Conservation (phyloP, 306 rosid species). For the Argentina anserina region DNA sequence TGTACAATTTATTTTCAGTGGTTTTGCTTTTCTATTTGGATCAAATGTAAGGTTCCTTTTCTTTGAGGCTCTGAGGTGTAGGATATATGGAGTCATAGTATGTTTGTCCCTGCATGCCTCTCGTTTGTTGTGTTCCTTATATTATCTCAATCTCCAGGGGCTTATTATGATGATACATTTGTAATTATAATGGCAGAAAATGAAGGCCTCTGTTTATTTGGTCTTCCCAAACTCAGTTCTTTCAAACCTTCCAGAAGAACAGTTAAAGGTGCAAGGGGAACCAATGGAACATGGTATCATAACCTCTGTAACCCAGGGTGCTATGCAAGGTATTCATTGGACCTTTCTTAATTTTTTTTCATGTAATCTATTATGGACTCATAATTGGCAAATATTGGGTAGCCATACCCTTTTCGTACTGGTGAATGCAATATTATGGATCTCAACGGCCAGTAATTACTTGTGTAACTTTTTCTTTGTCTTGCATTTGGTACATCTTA, state of each 20-base stretch:
- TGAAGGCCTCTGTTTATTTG: constrained; percentile 71
- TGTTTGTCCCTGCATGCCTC: background rate
- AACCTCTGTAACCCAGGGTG: constrained; percentile 86
- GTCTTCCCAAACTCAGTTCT: constrained; percentile 75
- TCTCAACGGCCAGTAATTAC: background rate
- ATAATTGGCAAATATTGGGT: background rate
- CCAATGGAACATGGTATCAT: constrained; percentile 78
- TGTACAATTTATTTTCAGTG: background rate
- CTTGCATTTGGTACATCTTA: background rate
- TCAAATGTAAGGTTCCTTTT: background rate
- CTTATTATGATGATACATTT: background rate
- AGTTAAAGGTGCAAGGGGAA: constrained; percentile 41
- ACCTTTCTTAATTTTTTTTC: background rate
- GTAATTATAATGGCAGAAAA: constrained; percentile 47
- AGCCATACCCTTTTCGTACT: background rate
- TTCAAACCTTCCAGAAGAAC: constrained; percentile 46
- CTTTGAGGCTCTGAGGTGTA: background rate
- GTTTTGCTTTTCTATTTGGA: background rate
- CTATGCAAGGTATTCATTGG: constrained; percentile 65
- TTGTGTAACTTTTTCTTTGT: background rate
- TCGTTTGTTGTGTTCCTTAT: background rate
- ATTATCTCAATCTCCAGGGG: background rate
- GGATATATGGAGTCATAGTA: background rate
- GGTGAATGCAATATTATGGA: background rate
- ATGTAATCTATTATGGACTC: background rate